Conservation (phyloP, 805 yeast genomes). For the Brettanomyces anomalus region DNA sequence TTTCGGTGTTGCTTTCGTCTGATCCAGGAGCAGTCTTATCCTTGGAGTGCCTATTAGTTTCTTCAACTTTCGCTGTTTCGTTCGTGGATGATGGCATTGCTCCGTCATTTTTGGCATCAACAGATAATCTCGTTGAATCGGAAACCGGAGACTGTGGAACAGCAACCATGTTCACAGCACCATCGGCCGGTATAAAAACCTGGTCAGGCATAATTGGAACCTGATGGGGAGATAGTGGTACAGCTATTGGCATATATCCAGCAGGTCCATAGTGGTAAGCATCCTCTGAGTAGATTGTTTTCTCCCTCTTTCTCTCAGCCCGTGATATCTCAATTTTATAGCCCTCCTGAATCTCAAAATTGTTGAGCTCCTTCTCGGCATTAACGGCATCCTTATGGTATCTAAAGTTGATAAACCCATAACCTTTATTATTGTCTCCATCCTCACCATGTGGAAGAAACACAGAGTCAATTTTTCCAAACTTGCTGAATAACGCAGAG, state of each 20-base stretch:
- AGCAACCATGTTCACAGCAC: neutral
- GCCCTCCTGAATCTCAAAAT: conserved; percentile 28
- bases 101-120: no score
- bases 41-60: neutral
- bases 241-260: neutral
- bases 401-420: conserved; percentile 46
- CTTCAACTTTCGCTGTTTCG: neutral
- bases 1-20: neutral
- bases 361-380: conserved; percentile 41
- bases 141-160: neutral
- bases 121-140: neutral
- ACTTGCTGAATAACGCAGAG: conserved; percentile 32
- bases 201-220: neutral
- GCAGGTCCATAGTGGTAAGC: conserved; percentile 2
- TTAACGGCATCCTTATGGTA: conserved; percentile 39
- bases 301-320: conserved; percentile 33
- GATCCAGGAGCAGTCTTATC: no score
- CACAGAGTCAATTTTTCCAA: conserved; percentile 40
- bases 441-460: conserved; percentile 39
- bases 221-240: neutral
- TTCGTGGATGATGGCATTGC: neutral
- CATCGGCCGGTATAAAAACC: neutral
- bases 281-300: conserved; percentile 17
- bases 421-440: conserved; percentile 26
- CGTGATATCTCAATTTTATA: conserved; percentile 28